phyloP scores from a whole-genome alignment of 768 basidiomycete genomes.

The Amanita pallidorosea region DNA sequence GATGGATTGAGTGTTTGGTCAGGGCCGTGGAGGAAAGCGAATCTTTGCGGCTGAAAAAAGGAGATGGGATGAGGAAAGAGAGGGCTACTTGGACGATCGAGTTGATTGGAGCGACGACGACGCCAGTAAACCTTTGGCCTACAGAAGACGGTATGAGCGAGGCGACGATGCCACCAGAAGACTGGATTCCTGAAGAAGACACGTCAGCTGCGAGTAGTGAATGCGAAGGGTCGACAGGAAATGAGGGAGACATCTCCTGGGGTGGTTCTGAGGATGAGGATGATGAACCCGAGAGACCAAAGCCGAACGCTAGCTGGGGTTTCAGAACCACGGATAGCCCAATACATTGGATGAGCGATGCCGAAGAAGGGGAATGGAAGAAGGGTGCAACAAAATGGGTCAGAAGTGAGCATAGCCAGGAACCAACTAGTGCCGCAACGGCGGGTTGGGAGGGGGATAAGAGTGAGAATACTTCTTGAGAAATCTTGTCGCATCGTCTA shows the following conservation, averaged over 20 bases:
- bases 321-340: not conserved
- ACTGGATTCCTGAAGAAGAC: constrained; percentile 31
- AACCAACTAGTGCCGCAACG: constrained; percentile 21
- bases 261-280: constrained; percentile 20
- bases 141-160: constrained; percentile 21
- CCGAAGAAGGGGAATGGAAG: constrained; percentile 1
- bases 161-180: constrained; percentile 29
- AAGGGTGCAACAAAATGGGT: constrained; percentile 9
- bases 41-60: constrained; percentile 26
- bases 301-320: constrained; percentile 7
- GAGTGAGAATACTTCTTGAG: constrained; percentile 26
- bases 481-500: not conserved
- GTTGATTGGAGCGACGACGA: constrained; percentile 25
- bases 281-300: constrained; percentile 16
- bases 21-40: constrained; percentile 33
- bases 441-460: constrained; percentile 37
- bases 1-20: constrained; percentile 47
- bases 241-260: constrained; percentile 32
- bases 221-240: constrained; percentile 22
- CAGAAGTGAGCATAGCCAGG: constrained; percentile 4
- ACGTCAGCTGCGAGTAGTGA: constrained; percentile 16
- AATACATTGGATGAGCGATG: not conserved
- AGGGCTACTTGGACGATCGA: constrained; percentile 32
- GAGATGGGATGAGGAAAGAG: constrained; percentile 20
- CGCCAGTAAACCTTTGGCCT: constrained; percentile 19